A percentile compares a stretch with the other conserved stretches of the same genome.
Evolutionary conservation across 768 basidiomycete species (phyloP).

Genomic region (Kwoniella sp.): DNA sequence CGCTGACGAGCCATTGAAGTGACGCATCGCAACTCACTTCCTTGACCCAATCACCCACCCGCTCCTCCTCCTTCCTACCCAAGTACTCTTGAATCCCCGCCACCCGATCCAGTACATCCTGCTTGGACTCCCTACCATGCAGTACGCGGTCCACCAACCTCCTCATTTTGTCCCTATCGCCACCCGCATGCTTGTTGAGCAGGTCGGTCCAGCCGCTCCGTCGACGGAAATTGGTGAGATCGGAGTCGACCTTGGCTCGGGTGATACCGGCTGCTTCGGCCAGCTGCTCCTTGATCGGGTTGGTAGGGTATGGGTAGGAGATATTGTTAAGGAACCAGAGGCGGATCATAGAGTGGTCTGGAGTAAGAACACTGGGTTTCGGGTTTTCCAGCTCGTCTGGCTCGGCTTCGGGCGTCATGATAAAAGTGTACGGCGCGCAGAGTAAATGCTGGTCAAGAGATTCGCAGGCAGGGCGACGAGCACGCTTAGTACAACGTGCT

Average conservation of each 20-base stretch:
- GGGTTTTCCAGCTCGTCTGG: too few relatives aligned
- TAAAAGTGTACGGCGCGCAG: too few relatives aligned
- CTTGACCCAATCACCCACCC: constrained; percentile 36
- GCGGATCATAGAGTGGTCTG: constrained; percentile 24
- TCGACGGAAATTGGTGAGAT: constrained; percentile 41
- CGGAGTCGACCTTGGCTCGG: constrained; percentile 25
- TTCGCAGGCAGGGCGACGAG: too few relatives aligned
- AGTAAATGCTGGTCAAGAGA: too few relatives aligned
- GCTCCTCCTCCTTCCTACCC: constrained; percentile 22
- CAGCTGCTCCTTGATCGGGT: constrained; percentile 20
- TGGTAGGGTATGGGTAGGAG: constrained; percentile 31
- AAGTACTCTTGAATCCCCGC: constrained; percentile 29
- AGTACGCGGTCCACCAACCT: constrained; percentile 20
- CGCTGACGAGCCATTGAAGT: background rate
- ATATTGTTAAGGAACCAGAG: constrained; percentile 37
- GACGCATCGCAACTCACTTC: constrained; percentile 24
- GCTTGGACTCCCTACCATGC: constrained; percentile 13
- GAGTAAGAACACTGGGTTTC: too few relatives aligned
- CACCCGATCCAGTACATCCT: constrained; percentile 18
- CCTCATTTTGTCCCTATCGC: constrained; percentile 20
- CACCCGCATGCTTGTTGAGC: constrained; percentile 17
- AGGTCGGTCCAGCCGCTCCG: constrained; percentile 37
- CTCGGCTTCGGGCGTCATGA: too few relatives aligned
- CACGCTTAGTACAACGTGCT: too few relatives aligned
- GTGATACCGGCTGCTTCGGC: constrained; percentile 20